Conservation (phyloP, 805 yeast species). For the Ogataea angusta region DNA sequence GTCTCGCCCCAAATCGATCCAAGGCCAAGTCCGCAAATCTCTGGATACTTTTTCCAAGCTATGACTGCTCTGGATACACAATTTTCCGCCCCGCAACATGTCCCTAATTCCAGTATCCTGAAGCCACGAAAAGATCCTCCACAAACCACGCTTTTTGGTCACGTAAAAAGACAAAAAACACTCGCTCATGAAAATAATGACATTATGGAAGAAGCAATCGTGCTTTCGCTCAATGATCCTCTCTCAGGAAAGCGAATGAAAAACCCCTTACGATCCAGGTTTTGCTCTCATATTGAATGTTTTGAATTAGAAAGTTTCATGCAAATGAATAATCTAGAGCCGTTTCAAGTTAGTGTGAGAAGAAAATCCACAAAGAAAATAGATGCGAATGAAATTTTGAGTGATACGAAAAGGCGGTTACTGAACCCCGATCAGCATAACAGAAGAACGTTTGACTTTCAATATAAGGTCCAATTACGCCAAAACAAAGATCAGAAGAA, state of each 20-base stretch:
- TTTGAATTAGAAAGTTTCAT: slow-evolving; percentile 33
- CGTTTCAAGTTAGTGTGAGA: slow-evolving; percentile 27
- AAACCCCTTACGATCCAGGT: slow-evolving; percentile 31
- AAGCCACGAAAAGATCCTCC: not conserved
- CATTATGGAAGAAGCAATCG: slow-evolving; percentile 26
- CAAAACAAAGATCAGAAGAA: slow-evolving; percentile 17
- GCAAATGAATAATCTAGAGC: slow-evolving; percentile 27
- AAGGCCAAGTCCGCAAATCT: no score
- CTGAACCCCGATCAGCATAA: slow-evolving; percentile 23
- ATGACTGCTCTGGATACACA: not conserved
- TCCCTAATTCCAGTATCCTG: not conserved
- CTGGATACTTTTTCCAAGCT: not conserved
- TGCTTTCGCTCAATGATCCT: slow-evolving; percentile 34
- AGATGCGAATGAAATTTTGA: slow-evolving; percentile 22
- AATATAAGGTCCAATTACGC: slow-evolving; percentile 21
- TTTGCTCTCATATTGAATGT: slow-evolving; percentile 36
- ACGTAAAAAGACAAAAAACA: not conserved
- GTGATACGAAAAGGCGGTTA: slow-evolving; percentile 27
- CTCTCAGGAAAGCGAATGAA: slow-evolving; percentile 28
- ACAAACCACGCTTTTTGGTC: not conserved
- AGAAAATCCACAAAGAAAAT: slow-evolving; percentile 14
- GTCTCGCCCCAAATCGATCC: no score
- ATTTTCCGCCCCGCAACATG: no score
- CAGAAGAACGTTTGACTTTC: slow-evolving; percentile 19
- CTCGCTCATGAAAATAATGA: slow-evolving; percentile 25